Conservation (phyloP, 805 yeast genomes). For the Millerozyma acaciae region DNA sequence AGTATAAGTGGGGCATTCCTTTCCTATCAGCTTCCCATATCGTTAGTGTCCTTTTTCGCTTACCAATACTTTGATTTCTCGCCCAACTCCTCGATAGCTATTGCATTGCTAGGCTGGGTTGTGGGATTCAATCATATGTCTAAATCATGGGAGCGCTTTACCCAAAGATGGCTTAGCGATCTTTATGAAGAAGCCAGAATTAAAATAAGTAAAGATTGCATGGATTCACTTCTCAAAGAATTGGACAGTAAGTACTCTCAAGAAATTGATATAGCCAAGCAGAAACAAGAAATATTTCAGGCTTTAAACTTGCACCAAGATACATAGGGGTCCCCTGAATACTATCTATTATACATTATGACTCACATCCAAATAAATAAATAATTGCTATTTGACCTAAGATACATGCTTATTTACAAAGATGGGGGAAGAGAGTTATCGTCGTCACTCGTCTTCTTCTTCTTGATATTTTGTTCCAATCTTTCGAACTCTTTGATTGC, state of each 20-base stretch:
- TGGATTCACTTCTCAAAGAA: slow-evolving; percentile 34
- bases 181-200: slow-evolving; percentile 36
- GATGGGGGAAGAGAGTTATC: slow-evolving; percentile 25
- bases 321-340: too few relatives aligned
- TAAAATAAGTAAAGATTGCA: slow-evolving; percentile 30
- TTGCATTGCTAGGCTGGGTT: slow-evolving; percentile 35
- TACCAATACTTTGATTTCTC: slow-evolving; percentile 33
- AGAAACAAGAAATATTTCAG: slow-evolving; percentile 12
- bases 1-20: slow-evolving; percentile 25
- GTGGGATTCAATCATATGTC: slow-evolving; percentile 41
- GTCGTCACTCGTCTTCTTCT: slow-evolving; percentile 10
- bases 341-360: too few relatives aligned
- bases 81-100: slow-evolving; percentile 28
- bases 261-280: slow-evolving; percentile 11
- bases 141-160: slow-evolving; percentile 30
- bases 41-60: slow-evolving; percentile 26
- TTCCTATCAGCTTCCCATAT: slow-evolving; percentile 36
- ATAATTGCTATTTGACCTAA: not conserved
- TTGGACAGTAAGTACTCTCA: slow-evolving; percentile 22
- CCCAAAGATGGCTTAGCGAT: slow-evolving; percentile 22
- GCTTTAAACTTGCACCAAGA: slow-evolving; percentile 10
- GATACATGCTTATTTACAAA: slow-evolving; percentile 3
- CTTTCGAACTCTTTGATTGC: slow-evolving; percentile 83
- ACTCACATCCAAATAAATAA: slow-evolving; percentile 7
- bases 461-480: slow-evolving; percentile 52